Base-by-base conservation (phyloP, 345 rosid genomes). In the Syzygium jambos region DNA sequence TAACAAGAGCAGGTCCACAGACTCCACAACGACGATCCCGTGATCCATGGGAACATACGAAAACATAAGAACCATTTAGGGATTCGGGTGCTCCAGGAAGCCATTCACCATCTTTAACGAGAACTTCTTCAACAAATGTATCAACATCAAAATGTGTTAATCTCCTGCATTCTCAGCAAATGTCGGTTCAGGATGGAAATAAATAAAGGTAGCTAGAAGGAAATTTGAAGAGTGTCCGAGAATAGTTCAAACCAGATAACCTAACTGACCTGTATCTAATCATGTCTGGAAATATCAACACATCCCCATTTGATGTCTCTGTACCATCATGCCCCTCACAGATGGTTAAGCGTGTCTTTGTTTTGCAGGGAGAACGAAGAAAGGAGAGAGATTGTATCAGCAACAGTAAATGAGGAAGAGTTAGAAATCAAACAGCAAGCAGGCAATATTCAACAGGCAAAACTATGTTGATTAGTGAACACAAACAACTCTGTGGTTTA, bases 241-340 rank as follows among this genome's bases (percentile, higher is more conserved):
- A 22, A 84, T 61, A 46, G 63, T 13, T 68, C 65, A 49, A 89
- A 87, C 84, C 84, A 57, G 59, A 57, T 87, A 25, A 46, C 4
- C 84, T 73, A 82, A 85, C 84, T 86, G 87, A 94, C 99, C 99
- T 95, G 94, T 98, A 98, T 96, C 98, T 94, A 89, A 95, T 91
- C 99, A 98, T 95, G 91, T 98, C 99, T 51, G 99, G 99, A 90
- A 98, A 98, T 84, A 98, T 96, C 86, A 96, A 93, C 27, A 98
- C 98, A 92, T 98, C 99, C 25, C 99, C 99, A 89, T 98, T 96
- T 85, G 99, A 98, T 85, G 98, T 96, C 92, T 95, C 98, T 16
- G 97, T 94, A 88, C 99, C 99, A 92, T 98, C 99, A 92, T 95
- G 99, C 52, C 99, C 99, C 90, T 98, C 99, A 7, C 99, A 98